phyloP scores from a whole-genome alignment of 176 grass and related monocot genomes.

The Otatea glauca region DNA sequence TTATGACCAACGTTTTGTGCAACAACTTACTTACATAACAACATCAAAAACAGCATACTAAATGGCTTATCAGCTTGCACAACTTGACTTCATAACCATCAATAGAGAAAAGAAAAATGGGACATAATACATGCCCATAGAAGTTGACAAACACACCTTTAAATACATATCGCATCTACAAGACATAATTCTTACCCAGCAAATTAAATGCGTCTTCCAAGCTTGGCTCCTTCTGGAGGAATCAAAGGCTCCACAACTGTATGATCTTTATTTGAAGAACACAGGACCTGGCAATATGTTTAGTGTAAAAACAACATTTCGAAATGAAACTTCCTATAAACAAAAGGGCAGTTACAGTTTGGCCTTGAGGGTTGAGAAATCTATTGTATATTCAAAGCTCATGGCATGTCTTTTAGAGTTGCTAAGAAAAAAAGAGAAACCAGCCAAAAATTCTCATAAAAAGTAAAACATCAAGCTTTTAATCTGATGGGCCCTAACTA shows the following conservation, averaged over 20 bases:
- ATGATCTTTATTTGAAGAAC: conserved; percentile 91
- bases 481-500: no score
- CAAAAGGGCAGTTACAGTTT: background rate
- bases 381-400: no score
- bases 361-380: conserved; percentile 13
- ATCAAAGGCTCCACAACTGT: conserved; percentile 88
- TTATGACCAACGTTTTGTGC: background rate
- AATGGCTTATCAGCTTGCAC: background rate
- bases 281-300: conserved; percentile 59
- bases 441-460: no score
- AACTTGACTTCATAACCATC: conserved; percentile 1
- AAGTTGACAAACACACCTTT: background rate
- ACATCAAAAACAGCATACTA: background rate
- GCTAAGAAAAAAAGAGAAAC: no score
- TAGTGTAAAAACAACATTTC: conserved; percentile 20
- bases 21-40: conserved; percentile 18
- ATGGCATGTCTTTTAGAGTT: no score
- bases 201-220: conserved; percentile 91
- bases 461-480: no score
- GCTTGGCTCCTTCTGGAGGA: conserved; percentile 87
- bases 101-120: background rate
- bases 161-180: background rate
- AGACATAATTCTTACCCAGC: conserved; percentile 61
- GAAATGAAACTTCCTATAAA: conserved; percentile 14
- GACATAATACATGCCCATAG: background rate